phyloP scores from a whole-genome alignment of 2,329 filamentous ascomycete species.

The Aspergillus tubingensis region DNA sequence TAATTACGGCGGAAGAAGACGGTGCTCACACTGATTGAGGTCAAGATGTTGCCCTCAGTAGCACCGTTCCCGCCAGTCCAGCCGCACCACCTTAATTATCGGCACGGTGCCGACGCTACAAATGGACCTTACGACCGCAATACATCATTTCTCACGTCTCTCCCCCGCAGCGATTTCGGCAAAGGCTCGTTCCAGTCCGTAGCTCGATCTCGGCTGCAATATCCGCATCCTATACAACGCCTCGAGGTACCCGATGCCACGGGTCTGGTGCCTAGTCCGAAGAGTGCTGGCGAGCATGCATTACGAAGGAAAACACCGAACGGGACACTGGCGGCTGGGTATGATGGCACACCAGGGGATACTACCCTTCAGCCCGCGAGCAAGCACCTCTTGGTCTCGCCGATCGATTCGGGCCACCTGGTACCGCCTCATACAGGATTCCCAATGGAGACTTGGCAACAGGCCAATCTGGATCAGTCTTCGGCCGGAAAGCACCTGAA shows the following conservation, averaged over 20 bases:
- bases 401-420: slow-evolving; percentile 47
- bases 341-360: slow-evolving; percentile 79
- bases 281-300: slow-evolving; percentile 64
- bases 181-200: slow-evolving; percentile 31
- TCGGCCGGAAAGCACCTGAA: slow-evolving; percentile 36
- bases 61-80: slow-evolving; percentile 47
- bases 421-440: slow-evolving; percentile 35
- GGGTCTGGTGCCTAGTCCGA: slow-evolving; percentile 25
- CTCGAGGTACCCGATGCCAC: slow-evolving; percentile 32
- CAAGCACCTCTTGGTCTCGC: slow-evolving; percentile 80
- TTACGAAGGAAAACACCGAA: slow-evolving; percentile 89
- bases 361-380: slow-evolving; percentile 71
- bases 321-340: slow-evolving; percentile 88
- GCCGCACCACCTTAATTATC: slow-evolving; percentile 41
- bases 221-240: slow-evolving; percentile 44
- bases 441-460: slow-evolving; percentile 36
- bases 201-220: slow-evolving; percentile 37
- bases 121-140: slow-evolving; percentile 36
- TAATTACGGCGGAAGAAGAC: slow-evolving; percentile 16
- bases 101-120: slow-evolving; percentile 32
- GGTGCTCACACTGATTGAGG: slow-evolving; percentile 8
- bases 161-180: slow-evolving; percentile 29
- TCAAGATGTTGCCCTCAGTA: slow-evolving; percentile 53
- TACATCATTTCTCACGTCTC: slow-evolving; percentile 25
- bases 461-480: slow-evolving; percentile 30